Evolutionary conservation across 495 filamentous ascomycete genomes (phyloP).

Genomic region (Penicillium simplicissimum): DNA sequence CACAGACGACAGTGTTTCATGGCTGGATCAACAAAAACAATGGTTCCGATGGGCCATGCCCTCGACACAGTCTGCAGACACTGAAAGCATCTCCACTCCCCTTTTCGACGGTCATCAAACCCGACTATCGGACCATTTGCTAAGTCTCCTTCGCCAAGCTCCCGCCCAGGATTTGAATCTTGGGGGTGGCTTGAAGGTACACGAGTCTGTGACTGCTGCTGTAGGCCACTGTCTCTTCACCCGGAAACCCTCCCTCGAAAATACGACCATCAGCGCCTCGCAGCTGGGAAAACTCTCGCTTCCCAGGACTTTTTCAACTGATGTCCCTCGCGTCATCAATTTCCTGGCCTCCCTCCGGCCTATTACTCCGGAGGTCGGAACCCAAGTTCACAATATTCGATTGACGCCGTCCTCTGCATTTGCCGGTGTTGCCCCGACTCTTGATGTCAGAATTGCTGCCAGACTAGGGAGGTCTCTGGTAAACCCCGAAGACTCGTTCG

Average conservation of each 20-base stretch:
- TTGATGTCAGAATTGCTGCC: conserved; percentile 37
- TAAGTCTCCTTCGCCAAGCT: conserved; percentile 35
- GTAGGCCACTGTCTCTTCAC: conserved; percentile 44
- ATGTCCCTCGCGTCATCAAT: conserved; percentile 31
- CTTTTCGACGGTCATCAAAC: conserved; percentile 39
- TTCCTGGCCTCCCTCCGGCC: conserved; percentile 32
- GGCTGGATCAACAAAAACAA: conserved; percentile 35
- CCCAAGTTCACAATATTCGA: conserved; percentile 30
- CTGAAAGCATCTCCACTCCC: conserved; percentile 16
- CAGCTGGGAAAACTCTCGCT: conserved; percentile 35
- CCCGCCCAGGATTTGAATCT: not conserved
- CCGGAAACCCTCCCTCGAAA: conserved; percentile 26
- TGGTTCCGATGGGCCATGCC: conserved; percentile 48
- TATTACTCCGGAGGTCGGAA: conserved; percentile 7
- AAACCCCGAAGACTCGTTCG: conserved; percentile 11
- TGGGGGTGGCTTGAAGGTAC: conserved; percentile 8
- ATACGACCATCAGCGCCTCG: conserved; percentile 28
- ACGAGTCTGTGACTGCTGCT: conserved; percentile 42
- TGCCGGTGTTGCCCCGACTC: conserved; percentile 28
- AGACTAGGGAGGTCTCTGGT: not conserved
- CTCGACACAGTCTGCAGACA: conserved; percentile 17
- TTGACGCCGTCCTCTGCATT: conserved; percentile 33
- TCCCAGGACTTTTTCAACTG: conserved; percentile 35
- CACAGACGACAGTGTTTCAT: conserved; percentile 25
- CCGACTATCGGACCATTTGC: conserved; percentile 36